These are phyloP conservation scores for Boeremia exigua DNA, from an alignment of 2,329 filamentous ascomycete genomes.

Conservation along the genomic window DNA sequence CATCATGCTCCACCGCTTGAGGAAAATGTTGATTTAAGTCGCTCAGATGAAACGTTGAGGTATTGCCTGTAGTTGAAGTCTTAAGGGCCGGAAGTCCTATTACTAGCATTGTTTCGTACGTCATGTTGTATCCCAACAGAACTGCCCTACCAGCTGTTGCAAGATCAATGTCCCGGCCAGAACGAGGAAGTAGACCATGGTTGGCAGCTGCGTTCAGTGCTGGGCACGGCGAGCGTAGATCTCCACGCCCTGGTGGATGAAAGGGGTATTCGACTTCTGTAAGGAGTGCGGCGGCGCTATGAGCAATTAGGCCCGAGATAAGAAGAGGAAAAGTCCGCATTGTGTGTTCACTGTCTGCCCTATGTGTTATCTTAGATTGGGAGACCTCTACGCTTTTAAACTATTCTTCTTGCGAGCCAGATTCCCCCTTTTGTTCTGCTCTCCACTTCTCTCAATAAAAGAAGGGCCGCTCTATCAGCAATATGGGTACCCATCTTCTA, in stretches of 20 bases:
- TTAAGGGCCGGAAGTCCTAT: neutral
- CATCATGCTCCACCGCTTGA: constrained; percentile 2
- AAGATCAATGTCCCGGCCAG: constrained; percentile 1
- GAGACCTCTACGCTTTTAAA: neutral
- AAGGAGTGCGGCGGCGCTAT: neutral
- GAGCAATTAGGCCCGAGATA: neutral
- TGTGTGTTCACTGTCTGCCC: neutral
- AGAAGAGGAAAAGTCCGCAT: neutral
- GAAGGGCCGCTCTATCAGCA: too few species aligned
- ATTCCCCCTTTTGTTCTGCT: neutral
- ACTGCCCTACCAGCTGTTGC: constrained; percentile 1
- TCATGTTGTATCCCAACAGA: constrained; percentile 2
- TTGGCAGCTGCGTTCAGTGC: constrained; percentile 1
- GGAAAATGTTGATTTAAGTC: constrained; percentile 1
- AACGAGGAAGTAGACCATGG: constrained; percentile 2
- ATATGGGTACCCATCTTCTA: too few species aligned
- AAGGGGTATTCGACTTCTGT: constrained; percentile 1
- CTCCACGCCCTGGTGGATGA: neutral
- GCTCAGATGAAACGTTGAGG: constrained; percentile 2
- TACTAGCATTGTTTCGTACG: constrained; percentile 5
- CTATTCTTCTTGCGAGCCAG: neutral
- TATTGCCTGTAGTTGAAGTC: constrained; percentile 1
- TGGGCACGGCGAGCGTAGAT: neutral
- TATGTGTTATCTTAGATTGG: neutral
- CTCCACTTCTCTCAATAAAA: neutral